Evolutionary conservation across 1,139 yeast genomes (phyloP), one percentile per base, ranked within the genome.

Genomic region (Spencermartinsiella ligniputridi): DNA sequence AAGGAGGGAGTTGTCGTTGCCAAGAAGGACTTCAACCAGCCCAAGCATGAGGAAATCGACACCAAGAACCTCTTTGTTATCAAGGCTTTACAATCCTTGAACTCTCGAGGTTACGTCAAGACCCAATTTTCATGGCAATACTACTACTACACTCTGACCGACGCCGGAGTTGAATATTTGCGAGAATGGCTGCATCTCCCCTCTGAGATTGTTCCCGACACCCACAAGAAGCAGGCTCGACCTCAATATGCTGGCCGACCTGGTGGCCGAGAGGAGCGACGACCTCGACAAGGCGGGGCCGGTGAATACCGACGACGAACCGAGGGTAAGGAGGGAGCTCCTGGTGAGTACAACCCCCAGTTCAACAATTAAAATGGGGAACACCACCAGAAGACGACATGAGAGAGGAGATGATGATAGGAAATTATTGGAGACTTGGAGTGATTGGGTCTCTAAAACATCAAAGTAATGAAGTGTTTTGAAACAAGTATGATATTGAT

Each of bases 81-180:
- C 82, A 92, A 92, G 86, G 97, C 98, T 70, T 84, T 92, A 75
- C 99, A 92, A 81, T 90, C 97, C 58, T 86, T 92, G 75, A 89
- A 96, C 71, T 92, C 98, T 62, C 89, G 84, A 79, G 99, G 99
- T 74, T 92, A 70, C 83, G 97, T 92, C 76, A 89, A 90, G 87
- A 92, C 99, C 68, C 97, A 90, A 78, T 92, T 92, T 85, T 92
- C 98, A 68, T 92, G 99, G 99, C 97, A 90, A 85, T 88, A 88
- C 83, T 94, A 92, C 81, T 94, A 92, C 96, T 94, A 94, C 95
- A 89, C 98, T 81, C 87, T 94, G 74, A 92, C 97, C 71, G 97
- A 94, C 73, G 96, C 87, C 77, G 99, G 99, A 83, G 94, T 94
- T 61, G 96, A 89, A 71, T 92, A 79, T 86, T 86, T 92, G 73